A percentile compares a stretch with the other conserved stretches of the same genome.
phyloP scores from a whole-genome alignment of 257 asterid genomes.

The Fraxinus excelsior region DNA sequence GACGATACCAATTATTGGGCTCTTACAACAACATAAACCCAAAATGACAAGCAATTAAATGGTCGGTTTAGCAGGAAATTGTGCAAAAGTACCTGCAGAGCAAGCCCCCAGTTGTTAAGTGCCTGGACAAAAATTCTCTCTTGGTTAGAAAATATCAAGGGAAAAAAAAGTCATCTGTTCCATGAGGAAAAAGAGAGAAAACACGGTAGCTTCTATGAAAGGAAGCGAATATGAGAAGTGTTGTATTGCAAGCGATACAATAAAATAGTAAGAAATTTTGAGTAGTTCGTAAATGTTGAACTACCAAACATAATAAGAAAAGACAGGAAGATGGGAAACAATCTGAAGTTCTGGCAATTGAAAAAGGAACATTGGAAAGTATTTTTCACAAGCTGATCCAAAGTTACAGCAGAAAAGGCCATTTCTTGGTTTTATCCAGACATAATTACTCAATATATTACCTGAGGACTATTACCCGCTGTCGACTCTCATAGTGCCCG shows the following conservation, averaged over 20 bases:
- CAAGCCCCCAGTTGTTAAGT: conserved; percentile 99
- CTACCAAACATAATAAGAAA: not conserved
- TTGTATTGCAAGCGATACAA: not conserved
- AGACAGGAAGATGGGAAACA: not conserved
- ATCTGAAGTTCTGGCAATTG: not conserved
- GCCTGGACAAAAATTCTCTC: conserved; percentile 58
- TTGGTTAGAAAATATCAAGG: conserved; percentile 33
- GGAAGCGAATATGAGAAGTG: not conserved
- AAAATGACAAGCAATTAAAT: not conserved
- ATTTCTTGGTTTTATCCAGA: conserved; percentile 4
- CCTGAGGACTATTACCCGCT: conserved; percentile 99
- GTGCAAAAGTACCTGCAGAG: conserved; percentile 76
- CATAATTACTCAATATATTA: conserved; percentile 32
- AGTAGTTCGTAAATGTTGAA: conserved; percentile 6
- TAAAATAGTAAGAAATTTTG: not conserved
- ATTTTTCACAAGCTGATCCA: conserved; percentile 12
- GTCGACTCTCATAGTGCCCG: too few species aligned
- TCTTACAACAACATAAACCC: conserved; percentile 21
- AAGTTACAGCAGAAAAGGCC: conserved; percentile 10
- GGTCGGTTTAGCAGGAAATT: conserved; percentile 13
- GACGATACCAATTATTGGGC: conserved; percentile 13
- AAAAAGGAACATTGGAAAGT: not conserved
- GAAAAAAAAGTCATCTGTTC: not conserved
- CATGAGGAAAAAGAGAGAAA: not conserved
- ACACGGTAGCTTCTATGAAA: not conserved